phyloP scores from a whole-genome alignment of 1,284 basidiomycete genomes.

The Veloporphyrellus conicus region DNA sequence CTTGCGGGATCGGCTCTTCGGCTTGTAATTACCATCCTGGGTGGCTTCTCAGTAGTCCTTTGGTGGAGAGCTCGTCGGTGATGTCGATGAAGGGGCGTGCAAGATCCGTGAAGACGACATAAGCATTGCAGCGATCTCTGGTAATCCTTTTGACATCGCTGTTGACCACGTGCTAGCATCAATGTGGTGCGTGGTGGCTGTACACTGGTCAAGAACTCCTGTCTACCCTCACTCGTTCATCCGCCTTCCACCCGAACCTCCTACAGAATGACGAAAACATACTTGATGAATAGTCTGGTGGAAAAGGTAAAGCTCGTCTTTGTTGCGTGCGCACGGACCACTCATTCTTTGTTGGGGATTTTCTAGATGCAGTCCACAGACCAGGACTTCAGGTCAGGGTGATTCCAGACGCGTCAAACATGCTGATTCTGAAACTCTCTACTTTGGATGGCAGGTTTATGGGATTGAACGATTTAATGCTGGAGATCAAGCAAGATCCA shows the following conservation, averaged over 20 bases:
- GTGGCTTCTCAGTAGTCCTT: too few species aligned
- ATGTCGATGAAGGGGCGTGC: too few species aligned
- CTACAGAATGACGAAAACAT: conserved; percentile 71
- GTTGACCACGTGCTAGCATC: too few species aligned
- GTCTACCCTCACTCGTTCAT: conserved; percentile 8
- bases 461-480: conserved; percentile 89
- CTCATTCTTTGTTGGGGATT: conserved; percentile 15
- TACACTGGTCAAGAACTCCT: conserved; percentile 18
- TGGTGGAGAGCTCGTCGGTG: too few species aligned
- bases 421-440: conserved; percentile 15
- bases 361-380: conserved; percentile 77
- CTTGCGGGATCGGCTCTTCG: too few species aligned
- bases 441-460: conserved; percentile 63
- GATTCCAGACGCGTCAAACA: conserved; percentile 28
- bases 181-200: too few species aligned
- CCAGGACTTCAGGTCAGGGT: conserved; percentile 71
- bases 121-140: too few species aligned
- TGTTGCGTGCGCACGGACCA: background rate
- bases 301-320: conserved; percentile 54
- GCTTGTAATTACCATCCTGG: too few species aligned
- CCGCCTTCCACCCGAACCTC: background rate
- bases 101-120: too few species aligned
- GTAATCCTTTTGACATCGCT: too few species aligned
- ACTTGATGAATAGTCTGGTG: conserved; percentile 74
- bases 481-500: conserved; percentile 75